Conservation (phyloP, 768 basidiomycete genomes). For the Daedaleopsis sinensis region DNA sequence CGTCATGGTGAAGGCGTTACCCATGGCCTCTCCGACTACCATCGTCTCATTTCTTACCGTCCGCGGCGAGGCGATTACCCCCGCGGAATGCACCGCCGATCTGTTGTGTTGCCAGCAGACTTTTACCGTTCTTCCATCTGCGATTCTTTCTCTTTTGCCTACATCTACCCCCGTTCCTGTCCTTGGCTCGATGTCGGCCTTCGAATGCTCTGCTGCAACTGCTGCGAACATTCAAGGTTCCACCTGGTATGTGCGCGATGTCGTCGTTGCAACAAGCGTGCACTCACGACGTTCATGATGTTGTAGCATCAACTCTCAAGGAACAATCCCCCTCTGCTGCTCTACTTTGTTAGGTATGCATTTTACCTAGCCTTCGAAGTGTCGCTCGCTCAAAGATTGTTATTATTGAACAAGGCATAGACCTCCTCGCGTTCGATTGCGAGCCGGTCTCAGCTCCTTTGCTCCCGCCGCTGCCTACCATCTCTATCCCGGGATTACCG, state of each 20-base stretch:
- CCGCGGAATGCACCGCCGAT: neutral
- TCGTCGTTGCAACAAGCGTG: too few species aligned
- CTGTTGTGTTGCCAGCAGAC: constrained; percentile 7
- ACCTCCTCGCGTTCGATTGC: too few species aligned
- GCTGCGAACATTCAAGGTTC: neutral
- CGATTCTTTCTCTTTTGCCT: constrained; percentile 3
- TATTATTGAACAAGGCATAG: too few species aligned
- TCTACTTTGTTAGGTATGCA: too few species aligned
- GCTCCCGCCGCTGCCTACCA: too few species aligned
- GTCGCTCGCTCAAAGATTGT: too few species aligned
- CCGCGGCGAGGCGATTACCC: neutral
- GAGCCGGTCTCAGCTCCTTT: too few species aligned
- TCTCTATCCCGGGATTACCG: neutral
- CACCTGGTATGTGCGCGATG: too few species aligned
- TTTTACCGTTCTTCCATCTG: constrained; percentile 2
- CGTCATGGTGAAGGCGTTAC: neutral
- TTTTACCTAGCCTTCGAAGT: neutral
- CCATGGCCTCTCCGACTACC: neutral
- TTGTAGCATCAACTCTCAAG: too few species aligned
- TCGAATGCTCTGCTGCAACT: neutral
- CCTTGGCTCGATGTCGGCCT: constrained; percentile 7
- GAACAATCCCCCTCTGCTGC: too few species aligned
- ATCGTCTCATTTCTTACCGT: neutral
- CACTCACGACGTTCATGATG: too few species aligned
- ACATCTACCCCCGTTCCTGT: constrained; percentile 9